Conservation (phyloP, 148 eudicot genomes). For the Pharnaceum exiguum region DNA sequence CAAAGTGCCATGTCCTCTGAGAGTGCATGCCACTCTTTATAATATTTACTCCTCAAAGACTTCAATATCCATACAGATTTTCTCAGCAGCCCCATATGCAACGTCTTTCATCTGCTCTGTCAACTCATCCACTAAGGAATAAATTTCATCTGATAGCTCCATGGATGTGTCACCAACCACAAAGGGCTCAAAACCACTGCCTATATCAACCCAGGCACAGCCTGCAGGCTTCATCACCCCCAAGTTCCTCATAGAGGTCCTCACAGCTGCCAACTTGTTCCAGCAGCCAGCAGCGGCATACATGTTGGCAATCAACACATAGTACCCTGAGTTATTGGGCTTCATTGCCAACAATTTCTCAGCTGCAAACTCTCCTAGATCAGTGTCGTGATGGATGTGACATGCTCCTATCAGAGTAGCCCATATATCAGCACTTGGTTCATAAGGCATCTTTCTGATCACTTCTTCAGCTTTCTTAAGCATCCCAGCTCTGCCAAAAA, state of each 20-base stretch:
- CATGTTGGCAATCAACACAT: slow-evolving; percentile 75
- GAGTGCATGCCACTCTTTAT: not conserved
- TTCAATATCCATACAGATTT: slow-evolving; percentile 27
- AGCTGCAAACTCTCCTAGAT: slow-evolving; percentile 66
- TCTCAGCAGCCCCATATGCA: slow-evolving; percentile 33
- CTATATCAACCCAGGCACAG: slow-evolving; percentile 72
- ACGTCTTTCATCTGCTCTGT: slow-evolving; percentile 59
- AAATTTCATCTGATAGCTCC: slow-evolving; percentile 45
- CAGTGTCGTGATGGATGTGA: slow-evolving; percentile 44
- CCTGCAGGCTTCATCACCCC: slow-evolving; percentile 76
- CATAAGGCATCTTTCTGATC: slow-evolving; percentile 54
- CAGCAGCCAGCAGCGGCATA: slow-evolving; percentile 72
- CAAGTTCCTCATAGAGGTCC: slow-evolving; percentile 56
- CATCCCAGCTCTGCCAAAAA: slow-evolving; percentile 76
- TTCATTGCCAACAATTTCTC: slow-evolving; percentile 59
- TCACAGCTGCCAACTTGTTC: slow-evolving; percentile 55
- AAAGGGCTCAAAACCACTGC: slow-evolving; percentile 54
- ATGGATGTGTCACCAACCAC: slow-evolving; percentile 50
- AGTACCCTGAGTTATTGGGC: slow-evolving; percentile 63
- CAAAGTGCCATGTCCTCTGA: not conserved
- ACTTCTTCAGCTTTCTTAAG: slow-evolving; percentile 48
- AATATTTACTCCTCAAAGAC: slow-evolving; percentile 18
- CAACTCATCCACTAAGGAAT: slow-evolving; percentile 46
- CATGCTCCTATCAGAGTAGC: slow-evolving; percentile 77
- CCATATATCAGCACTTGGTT: slow-evolving; percentile 74